Conservation (phyloP, 345 rosid species). For the Bruguiera sexangula region DNA sequence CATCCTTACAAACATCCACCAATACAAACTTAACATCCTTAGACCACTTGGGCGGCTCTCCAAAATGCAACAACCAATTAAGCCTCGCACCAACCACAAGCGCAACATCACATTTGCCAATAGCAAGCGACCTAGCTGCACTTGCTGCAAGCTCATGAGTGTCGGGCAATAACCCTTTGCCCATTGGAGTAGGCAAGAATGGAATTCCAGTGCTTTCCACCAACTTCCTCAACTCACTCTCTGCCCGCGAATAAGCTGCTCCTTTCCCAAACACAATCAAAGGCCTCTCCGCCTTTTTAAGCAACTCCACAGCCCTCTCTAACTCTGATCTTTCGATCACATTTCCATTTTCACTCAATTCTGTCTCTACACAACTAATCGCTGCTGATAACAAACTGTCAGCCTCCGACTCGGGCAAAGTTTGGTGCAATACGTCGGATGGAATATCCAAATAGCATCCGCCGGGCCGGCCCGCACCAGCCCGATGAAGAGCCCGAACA, state of each 20-base stretch:
- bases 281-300: conserved; percentile 78
- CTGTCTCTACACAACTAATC: conserved; percentile 13
- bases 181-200: conserved; percentile 95
- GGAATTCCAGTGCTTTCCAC: conserved; percentile 81
- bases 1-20: conserved; percentile 72
- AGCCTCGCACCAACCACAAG: conserved; percentile 92
- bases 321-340: conserved; percentile 43
- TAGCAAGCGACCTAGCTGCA: conserved; percentile 93
- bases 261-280: conserved; percentile 92
- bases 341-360: conserved; percentile 8
- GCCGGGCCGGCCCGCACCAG: conserved; percentile 71
- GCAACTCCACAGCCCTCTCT: conserved; percentile 54
- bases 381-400: conserved; percentile 47
- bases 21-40: conserved; percentile 77
- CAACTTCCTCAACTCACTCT: conserved; percentile 63
- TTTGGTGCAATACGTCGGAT: conserved; percentile 78
- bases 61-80: conserved; percentile 94
- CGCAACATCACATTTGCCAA: conserved; percentile 92
- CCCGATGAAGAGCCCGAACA: conserved; percentile 62
- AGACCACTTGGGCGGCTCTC: conserved; percentile 91
- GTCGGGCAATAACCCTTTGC: conserved; percentile 93
- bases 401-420: conserved; percentile 59
- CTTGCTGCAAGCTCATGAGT: conserved; percentile 78
- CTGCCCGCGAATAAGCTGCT: conserved; percentile 81
- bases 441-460: conserved; percentile 94